Conservation (phyloP, 176 grass and related monocot species). For the Oryza meridionalis region DNA sequence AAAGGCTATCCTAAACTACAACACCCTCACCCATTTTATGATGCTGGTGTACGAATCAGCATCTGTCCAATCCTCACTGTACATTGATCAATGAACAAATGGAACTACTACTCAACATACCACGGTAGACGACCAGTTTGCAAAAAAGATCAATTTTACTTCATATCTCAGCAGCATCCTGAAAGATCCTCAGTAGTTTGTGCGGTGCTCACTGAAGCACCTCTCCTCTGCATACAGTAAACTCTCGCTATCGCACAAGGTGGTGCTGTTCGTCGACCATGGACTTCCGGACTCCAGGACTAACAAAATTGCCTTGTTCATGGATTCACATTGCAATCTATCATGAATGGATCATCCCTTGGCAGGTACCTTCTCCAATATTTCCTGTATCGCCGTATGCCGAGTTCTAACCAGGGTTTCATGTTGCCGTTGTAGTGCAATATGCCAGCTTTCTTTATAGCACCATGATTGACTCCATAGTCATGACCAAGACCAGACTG, state of each 20-base stretch:
- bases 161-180: slow-evolving; percentile 3
- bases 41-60: slow-evolving; percentile 10
- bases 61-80: slow-evolving; percentile 14
- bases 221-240: not conserved
- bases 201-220: not conserved
- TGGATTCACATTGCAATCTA: slow-evolving; percentile 78
- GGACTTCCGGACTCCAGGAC: slow-evolving; percentile 3
- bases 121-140: not conserved
- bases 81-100: slow-evolving; percentile 5
- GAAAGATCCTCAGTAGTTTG: not conserved
- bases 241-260: not conserved
- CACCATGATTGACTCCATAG: slow-evolving; percentile 54
- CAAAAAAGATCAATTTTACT: slow-evolving; percentile 12
- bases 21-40: slow-evolving; percentile 23
- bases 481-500: slow-evolving; percentile 71
- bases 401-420: slow-evolving; percentile 82
- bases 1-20: slow-evolving; percentile 23
- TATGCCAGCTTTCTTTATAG: slow-evolving; percentile 49
- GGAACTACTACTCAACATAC: not conserved
- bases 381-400: slow-evolving; percentile 67
- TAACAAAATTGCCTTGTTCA: slow-evolving; percentile 22
- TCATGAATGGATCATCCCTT: slow-evolving; percentile 64
- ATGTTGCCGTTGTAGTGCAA: slow-evolving; percentile 85
- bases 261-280: not conserved
- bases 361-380: slow-evolving; percentile 76